Conservation (phyloP, 2,329 filamentous ascomycete species). For the Penicillium sp. region DNA sequence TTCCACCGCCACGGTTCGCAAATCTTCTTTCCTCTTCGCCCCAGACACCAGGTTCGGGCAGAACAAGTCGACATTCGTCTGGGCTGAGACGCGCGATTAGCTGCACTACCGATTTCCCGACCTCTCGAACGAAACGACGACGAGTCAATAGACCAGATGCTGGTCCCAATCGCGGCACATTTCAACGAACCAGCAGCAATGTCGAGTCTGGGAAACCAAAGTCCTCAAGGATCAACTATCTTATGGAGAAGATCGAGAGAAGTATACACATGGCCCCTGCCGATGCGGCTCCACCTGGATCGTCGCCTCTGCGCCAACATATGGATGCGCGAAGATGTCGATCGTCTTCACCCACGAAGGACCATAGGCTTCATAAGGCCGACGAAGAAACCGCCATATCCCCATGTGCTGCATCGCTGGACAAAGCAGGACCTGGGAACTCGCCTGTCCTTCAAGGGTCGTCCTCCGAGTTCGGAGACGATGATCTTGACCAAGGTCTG, state of each 20-base stretch:
- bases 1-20: slow-evolving; percentile 57
- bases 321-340: slow-evolving; percentile 29
- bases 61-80: slow-evolving; percentile 42
- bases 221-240: slow-evolving; percentile 50
- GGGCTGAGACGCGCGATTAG: slow-evolving; percentile 64
- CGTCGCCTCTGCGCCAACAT: slow-evolving; percentile 41
- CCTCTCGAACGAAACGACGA: slow-evolving; percentile 59
- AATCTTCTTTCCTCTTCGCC: slow-evolving; percentile 70
- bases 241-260: slow-evolving; percentile 65
- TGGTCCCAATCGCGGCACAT: slow-evolving; percentile 47
- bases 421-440: not conserved
- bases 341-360: slow-evolving; percentile 32
- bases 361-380: slow-evolving; percentile 9
- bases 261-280: slow-evolving; percentile 38
- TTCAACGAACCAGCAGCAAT: slow-evolving; percentile 41
- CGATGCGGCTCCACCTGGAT: slow-evolving; percentile 39
- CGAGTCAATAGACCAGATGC: slow-evolving; percentile 51
- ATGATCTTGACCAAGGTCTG: slow-evolving; percentile 46
- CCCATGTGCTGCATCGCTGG: not conserved
- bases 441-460: slow-evolving; percentile 18
- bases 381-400: not conserved
- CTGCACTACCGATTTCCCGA: slow-evolving; percentile 68
- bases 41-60: slow-evolving; percentile 55
- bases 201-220: slow-evolving; percentile 39
- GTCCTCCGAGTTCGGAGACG: slow-evolving; percentile 48